Evolutionary conservation across 306 rosid species (phyloP).

Genomic region (Prunus mongolica): DNA sequence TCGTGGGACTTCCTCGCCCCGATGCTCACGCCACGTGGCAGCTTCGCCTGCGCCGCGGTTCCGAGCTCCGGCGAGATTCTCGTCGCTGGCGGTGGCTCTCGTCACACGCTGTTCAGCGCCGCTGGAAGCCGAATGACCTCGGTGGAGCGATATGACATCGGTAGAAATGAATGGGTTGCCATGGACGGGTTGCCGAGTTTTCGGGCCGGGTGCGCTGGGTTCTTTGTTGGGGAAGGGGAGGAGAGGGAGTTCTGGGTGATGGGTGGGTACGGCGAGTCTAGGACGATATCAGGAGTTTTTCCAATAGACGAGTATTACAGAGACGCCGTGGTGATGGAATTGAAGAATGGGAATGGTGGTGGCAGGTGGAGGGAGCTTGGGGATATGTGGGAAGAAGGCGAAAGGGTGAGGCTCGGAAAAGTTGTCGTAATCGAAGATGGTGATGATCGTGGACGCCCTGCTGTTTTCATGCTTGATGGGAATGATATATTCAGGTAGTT

Average conservation of each 20-base stretch:
- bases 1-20: constrained; percentile 57
- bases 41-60: constrained; percentile 69
- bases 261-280: constrained; percentile 79
- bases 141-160: constrained; percentile 64
- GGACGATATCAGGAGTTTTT: constrained; percentile 74
- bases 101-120: constrained; percentile 65
- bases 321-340: constrained; percentile 62
- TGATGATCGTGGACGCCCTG: constrained; percentile 29
- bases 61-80: constrained; percentile 34
- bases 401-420: constrained; percentile 60
- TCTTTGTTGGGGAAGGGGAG: constrained; percentile 42
- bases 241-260: constrained; percentile 75
- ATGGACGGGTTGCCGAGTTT: constrained; percentile 63
- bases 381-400: constrained; percentile 66
- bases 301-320: constrained; percentile 75
- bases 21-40: constrained; percentile 72
- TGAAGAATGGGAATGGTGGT: constrained; percentile 29
- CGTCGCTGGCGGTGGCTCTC: constrained; percentile 86
- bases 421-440: constrained; percentile 56
- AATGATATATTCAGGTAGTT: constrained; percentile 64
- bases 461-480: constrained; percentile 73
- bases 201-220: constrained; percentile 89
- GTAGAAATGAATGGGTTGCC: constrained; percentile 58
- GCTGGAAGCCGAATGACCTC: constrained; percentile 67
- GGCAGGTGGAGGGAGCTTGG: constrained; percentile 71